Conservation (phyloP, 371 early-diverging fungal species). For the Syncephalis fuscata region DNA sequence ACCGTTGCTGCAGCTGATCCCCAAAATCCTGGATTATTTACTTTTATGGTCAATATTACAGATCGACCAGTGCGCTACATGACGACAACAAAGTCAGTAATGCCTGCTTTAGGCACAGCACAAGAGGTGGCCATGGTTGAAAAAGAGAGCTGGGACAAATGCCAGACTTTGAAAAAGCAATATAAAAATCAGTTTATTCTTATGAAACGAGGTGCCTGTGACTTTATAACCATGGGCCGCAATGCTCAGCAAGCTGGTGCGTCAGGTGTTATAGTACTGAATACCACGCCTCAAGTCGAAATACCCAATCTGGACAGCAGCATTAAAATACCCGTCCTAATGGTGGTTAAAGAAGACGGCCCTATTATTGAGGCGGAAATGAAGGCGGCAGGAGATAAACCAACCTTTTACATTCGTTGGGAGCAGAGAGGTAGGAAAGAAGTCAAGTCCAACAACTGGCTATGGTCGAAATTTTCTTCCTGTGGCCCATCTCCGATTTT, state of each 20-base stretch:
- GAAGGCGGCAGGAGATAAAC: constrained; percentile 7
- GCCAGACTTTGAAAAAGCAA: constrained; percentile 15
- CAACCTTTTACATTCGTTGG: neutral
- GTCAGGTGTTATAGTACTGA: constrained; percentile 28
- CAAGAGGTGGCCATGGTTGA: constrained; percentile 8
- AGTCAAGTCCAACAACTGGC: constrained; percentile 18
- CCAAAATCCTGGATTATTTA: constrained; percentile 10
- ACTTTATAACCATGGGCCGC: constrained; percentile 20
- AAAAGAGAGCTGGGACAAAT: too few relatives aligned
- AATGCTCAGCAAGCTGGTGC: constrained; percentile 43
- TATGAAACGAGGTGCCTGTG: constrained; percentile 37
- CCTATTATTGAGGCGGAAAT: constrained; percentile 14
- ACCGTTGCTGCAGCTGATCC: constrained; percentile 56
- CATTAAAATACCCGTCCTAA: constrained; percentile 10
- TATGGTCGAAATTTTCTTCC: constrained; percentile 35
- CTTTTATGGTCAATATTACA: constrained; percentile 1
- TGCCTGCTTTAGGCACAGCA: neutral
- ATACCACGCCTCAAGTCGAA: constrained; percentile 15
- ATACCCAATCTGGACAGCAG: constrained; percentile 10
- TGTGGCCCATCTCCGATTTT: constrained; percentile 52
- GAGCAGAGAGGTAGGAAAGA: neutral
- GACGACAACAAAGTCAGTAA: neutral
- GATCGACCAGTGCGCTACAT: constrained; percentile 4
- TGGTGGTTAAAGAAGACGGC: constrained; percentile 10
- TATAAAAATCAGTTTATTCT: constrained; percentile 33